Percentiles rank a stretch among this genome's conserved stretches.
Conservation (phyloP, 225 moss, liverwort and hornwort species). For the Lunularia cruciata region DNA sequence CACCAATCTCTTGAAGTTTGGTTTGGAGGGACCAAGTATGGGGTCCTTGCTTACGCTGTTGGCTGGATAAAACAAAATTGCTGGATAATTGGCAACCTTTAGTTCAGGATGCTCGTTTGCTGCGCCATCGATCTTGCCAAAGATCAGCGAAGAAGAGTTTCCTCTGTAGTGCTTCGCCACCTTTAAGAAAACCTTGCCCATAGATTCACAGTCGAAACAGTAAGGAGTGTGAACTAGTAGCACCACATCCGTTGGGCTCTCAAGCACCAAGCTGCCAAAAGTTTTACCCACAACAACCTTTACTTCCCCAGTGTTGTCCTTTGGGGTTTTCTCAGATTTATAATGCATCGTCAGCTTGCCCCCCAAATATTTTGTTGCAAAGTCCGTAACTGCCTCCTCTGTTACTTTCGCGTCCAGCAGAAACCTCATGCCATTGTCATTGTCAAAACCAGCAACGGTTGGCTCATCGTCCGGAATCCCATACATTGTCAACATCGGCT, state of each 20-base stretch:
- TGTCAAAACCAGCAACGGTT: conserved; percentile 74
- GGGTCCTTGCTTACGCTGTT: conserved; percentile 48
- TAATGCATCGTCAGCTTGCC: conserved; percentile 57
- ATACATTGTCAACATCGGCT: conserved; percentile 83
- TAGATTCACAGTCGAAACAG: conserved; percentile 70
- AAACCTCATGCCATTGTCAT: conserved; percentile 69
- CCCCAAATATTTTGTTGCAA: conserved; percentile 55
- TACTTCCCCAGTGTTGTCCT: conserved; percentile 61
- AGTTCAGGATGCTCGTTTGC: conserved; percentile 78
- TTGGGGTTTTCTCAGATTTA: conserved; percentile 80
- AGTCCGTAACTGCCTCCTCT: conserved; percentile 58
- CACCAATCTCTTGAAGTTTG: conserved; percentile 59
- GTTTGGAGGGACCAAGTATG: conserved; percentile 48
- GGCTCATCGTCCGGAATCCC: conserved; percentile 58
- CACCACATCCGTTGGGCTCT: conserved; percentile 71
- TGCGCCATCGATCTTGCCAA: conserved; percentile 74
- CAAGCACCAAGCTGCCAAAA: conserved; percentile 70
- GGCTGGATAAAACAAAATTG: conserved; percentile 65
- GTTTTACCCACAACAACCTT: conserved; percentile 86
- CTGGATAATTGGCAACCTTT: conserved; percentile 64
- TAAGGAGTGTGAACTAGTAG: conserved; percentile 76
- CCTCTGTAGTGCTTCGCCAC: conserved; percentile 63
- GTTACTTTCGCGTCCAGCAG: conserved; percentile 67
- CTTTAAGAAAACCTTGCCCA: conserved; percentile 64
- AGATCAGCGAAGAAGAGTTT: conserved; percentile 54